Percentiles rank a stretch among this genome's conserved stretches.
phyloP scores from a whole-genome alignment of 2,329 filamentous ascomycete species.

The Scleromitrula shiraiana region DNA sequence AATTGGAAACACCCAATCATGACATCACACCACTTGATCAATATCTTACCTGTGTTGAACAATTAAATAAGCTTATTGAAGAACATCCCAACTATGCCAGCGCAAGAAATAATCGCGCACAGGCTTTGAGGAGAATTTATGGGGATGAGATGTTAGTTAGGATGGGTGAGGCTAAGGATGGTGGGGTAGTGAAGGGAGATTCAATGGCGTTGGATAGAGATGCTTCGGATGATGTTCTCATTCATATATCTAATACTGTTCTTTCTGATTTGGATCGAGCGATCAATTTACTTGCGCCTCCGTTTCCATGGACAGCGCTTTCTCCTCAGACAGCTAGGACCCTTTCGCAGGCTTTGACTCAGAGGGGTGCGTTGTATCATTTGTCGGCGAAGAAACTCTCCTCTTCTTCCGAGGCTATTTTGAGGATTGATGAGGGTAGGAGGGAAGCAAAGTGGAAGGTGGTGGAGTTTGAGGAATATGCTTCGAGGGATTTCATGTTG shows the following conservation, averaged over 20 bases:
- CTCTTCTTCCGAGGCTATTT: slow-evolving; percentile 15
- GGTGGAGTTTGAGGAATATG: slow-evolving; percentile 53
- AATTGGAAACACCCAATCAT: slow-evolving; percentile 30
- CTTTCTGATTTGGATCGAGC: slow-evolving; percentile 49
- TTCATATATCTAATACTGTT: slow-evolving; percentile 35
- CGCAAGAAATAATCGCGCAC: slow-evolving; percentile 67
- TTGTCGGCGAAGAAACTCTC: slow-evolving; percentile 40
- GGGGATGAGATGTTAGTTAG: slow-evolving; percentile 37
- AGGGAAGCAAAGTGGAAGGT: slow-evolving; percentile 24
- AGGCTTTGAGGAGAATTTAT: slow-evolving; percentile 53
- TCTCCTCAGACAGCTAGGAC: slow-evolving; percentile 59
- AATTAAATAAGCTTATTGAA: slow-evolving; percentile 48
- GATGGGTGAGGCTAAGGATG: no score
- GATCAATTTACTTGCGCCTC: slow-evolving; percentile 51
- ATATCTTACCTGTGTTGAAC: slow-evolving; percentile 41
- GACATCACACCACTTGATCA: slow-evolving; percentile 28
- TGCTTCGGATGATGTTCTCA: slow-evolving; percentile 36
- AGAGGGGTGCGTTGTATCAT: slow-evolving; percentile 59
- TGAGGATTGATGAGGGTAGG: slow-evolving; percentile 4
- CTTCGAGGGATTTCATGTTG: slow-evolving; percentile 54
- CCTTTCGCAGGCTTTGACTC: slow-evolving; percentile 62
- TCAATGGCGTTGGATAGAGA: slow-evolving; percentile 24
- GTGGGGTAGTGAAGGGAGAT: background rate
- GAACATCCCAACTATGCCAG: slow-evolving; percentile 60
- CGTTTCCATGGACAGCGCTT: slow-evolving; percentile 41